Evolutionary conservation across 805 yeast species (phyloP), one percentile per base, ranked within the genome.

Genomic region (Wickerhamomyces mucosus): DNA sequence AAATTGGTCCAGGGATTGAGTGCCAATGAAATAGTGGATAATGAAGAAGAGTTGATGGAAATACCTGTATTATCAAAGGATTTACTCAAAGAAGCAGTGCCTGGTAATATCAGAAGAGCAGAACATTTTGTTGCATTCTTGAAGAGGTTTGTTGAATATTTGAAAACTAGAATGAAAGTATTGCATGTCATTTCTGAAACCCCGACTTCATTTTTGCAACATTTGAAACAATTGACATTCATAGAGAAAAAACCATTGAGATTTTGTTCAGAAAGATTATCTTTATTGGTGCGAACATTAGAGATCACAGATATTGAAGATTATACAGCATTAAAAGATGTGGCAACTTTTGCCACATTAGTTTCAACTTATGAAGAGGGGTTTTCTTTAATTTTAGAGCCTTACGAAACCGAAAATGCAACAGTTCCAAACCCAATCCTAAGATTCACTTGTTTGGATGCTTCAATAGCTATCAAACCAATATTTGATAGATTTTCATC

Each of bases 111-210:
- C 26, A 68, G 98, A 43, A 75, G 95, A 47, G 99, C 97, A 0
- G 97, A 94, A 50, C 98, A 92, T 61, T 92, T 92, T 48, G 78
- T 92, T 12, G 85, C 96, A 4, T 92, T 92, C 50, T 65, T 92
- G 53, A 84, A 88, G 48, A 65, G 99, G 41, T 82, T 92, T 44
- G 83, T 92, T 19, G 99, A 92, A 51, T 92, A 92, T 57, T 62
- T 92, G 47, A 92, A 89, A 50, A 89, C 96, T 4, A 74, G 98
- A 58, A 92, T 92, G 97, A 94, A 92, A 60, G 96, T 92, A 3
- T 59, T 94, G 30, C 96, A 89, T 60, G 98, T 92, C 22, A 86
- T 92, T 26, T 84, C 96, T n/a, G 99, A 92, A 54, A 92, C 98
- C 0, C 98, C 99, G 0, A 72, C 76, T 4, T 85, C 96, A 21